These are phyloP conservation scores for Lindgomyces ingoldianus DNA, from an alignment of 495 filamentous ascomycete genomes.

Conservation along the genomic window DNA sequence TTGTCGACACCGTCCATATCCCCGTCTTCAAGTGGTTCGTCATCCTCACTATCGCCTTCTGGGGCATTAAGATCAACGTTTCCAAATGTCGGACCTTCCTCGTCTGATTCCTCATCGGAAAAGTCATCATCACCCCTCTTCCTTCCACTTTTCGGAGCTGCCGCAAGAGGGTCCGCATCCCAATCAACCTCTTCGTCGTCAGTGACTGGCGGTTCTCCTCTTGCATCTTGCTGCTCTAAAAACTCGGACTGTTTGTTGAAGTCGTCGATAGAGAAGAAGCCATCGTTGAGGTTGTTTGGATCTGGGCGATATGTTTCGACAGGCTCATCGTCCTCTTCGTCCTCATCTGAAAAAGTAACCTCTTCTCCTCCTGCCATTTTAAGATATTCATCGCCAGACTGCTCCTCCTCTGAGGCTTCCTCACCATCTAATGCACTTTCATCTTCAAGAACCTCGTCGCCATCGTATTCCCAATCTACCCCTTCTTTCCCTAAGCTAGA, in stretches of 20 bases:
- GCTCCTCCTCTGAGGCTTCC: conserved; percentile 45
- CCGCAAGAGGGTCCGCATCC: conserved; percentile 66
- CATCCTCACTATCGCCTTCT: conserved; percentile 57
- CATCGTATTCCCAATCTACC: conserved; percentile 39
- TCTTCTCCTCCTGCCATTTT: conserved; percentile 47
- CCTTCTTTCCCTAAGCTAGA: conserved; percentile 37
- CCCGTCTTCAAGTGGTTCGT: conserved; percentile 54
- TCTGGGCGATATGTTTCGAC: conserved; percentile 54
- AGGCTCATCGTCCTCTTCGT: conserved; percentile 46
- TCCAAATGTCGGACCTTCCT: conserved; percentile 71
- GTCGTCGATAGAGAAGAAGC: conserved; percentile 96
- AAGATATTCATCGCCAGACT: conserved; percentile 43
- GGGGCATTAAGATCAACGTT: conserved; percentile 62
- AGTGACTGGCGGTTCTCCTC: conserved; percentile 63
- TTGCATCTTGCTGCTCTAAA: conserved; percentile 77
- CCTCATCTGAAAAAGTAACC: conserved; percentile 35
- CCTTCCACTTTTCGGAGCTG: background rate
- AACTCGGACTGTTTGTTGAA: conserved; percentile 92
- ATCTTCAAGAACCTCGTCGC: conserved; percentile 36
- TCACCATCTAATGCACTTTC: conserved; percentile 46
- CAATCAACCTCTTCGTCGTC: conserved; percentile 87
- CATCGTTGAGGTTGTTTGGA: conserved; percentile 77
- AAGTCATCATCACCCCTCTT: conserved; percentile 37
- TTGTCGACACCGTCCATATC: conserved; percentile 53
- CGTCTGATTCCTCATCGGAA: conserved; percentile 52